A percentile compares a stretch with the other conserved stretches of the same genome.
phyloP scores from a whole-genome alignment of 495 filamentous ascomycete species.

The Lasiosphaeria miniovina region DNA sequence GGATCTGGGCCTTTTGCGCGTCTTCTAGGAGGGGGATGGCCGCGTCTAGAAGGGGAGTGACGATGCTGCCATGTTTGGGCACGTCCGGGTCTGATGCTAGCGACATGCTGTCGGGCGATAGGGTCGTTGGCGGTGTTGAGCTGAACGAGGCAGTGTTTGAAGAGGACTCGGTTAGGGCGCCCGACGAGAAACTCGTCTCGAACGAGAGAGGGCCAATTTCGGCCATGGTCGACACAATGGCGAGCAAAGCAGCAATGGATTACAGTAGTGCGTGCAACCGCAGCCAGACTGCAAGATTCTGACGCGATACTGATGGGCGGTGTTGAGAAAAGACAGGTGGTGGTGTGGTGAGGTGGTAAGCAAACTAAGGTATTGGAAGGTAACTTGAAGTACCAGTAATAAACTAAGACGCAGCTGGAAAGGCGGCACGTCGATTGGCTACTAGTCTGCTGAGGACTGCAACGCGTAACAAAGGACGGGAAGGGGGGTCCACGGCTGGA shows the following conservation, averaged over 20 bases:
- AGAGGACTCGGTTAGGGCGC: slow-evolving; percentile 35
- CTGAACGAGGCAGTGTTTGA: slow-evolving; percentile 44
- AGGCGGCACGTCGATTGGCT: not conserved
- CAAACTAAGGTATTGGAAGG: too few species aligned
- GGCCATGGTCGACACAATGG: slow-evolving; percentile 18
- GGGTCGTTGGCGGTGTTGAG: slow-evolving; percentile 47
- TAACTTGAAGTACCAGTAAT: too few species aligned
- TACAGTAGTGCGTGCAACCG: not conserved
- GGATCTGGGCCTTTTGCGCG: slow-evolving; percentile 21
- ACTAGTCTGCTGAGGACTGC: not conserved
- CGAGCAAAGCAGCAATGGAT: slow-evolving; percentile 3
- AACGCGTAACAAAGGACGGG: not conserved
- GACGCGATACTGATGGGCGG: not conserved
- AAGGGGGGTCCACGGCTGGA: not conserved
- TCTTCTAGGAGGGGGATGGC: slow-evolving; percentile 18
- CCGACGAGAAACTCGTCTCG: slow-evolving; percentile 31
- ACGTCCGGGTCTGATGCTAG: slow-evolving; percentile 39
- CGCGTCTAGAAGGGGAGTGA: slow-evolving; percentile 19
- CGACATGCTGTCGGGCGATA: slow-evolving; percentile 44
- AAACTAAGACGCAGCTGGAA: not conserved
- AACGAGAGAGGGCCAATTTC: slow-evolving; percentile 21
- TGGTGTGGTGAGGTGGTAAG: not conserved
- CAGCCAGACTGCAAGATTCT: not conserved
- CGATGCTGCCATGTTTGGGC: slow-evolving; percentile 20
- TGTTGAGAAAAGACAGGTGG: not conserved